phyloP scores from a whole-genome alignment of 2,329 filamentous ascomycete genomes.

The Talaromyces sp. region DNA sequence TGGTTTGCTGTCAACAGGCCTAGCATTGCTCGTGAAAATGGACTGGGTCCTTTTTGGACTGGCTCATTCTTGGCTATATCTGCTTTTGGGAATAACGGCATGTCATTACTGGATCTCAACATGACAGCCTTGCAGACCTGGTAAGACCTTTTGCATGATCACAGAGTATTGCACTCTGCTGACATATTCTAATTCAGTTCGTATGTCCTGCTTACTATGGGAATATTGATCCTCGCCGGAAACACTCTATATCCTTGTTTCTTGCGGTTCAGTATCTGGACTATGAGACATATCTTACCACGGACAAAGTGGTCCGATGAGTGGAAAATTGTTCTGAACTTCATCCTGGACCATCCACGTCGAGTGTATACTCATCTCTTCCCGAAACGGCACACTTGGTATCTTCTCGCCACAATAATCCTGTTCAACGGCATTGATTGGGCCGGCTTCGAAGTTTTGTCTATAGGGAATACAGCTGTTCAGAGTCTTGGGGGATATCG shows the following conservation, averaged over 20 bases:
- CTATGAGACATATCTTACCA: slow-evolving; percentile 36
- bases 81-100: slow-evolving; percentile 56
- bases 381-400: slow-evolving; percentile 63
- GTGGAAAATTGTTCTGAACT: slow-evolving; percentile 35
- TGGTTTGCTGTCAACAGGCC: slow-evolving; percentile 48
- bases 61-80: slow-evolving; percentile 54
- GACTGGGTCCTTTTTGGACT: slow-evolving; percentile 51
- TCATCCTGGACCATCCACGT: slow-evolving; percentile 37
- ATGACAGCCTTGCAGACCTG: slow-evolving; percentile 49
- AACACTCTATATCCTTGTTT: slow-evolving; percentile 67
- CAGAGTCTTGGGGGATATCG: slow-evolving; percentile 54
- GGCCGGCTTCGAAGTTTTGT: slow-evolving; percentile 65
- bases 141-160: slow-evolving; percentile 22
- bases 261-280: slow-evolving; percentile 60
- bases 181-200: slow-evolving; percentile 25
- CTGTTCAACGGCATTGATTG: slow-evolving; percentile 63
- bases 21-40: slow-evolving; percentile 44
- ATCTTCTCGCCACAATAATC: slow-evolving; percentile 61
- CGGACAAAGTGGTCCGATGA: slow-evolving; percentile 28
- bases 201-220: slow-evolving; percentile 50
- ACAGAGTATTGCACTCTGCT: neutral
- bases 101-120: slow-evolving; percentile 55
- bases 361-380: slow-evolving; percentile 53
- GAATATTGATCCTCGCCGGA: slow-evolving; percentile 60
- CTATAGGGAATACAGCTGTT: slow-evolving; percentile 60